These are phyloP conservation scores for Lachnellula suecica DNA, from an alignment of 2,329 filamentous ascomycete genomes.

Conservation along the genomic window DNA sequence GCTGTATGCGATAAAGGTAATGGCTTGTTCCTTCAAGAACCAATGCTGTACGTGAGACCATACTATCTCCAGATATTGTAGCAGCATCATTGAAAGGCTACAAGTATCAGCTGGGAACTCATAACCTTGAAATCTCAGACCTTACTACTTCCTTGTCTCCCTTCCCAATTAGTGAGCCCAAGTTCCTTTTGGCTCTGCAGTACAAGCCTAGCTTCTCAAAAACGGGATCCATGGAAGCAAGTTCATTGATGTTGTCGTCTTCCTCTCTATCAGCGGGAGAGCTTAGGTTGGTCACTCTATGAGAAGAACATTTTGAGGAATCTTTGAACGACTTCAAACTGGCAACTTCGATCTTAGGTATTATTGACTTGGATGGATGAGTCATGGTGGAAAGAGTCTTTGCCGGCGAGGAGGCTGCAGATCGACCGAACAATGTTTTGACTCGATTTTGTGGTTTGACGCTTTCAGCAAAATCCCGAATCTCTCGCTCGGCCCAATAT, in stretches of 20 bases:
- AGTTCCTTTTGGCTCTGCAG: conserved; percentile 24
- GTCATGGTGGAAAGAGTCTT: neutral
- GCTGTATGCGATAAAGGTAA: conserved; percentile 18
- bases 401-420: neutral
- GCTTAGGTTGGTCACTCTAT: neutral
- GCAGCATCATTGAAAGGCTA: conserved; percentile 1
- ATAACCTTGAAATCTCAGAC: neutral
- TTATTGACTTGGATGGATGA: neutral
- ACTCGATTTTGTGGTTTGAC: conserved; percentile 1
- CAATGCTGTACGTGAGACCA: conserved; percentile 22
- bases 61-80: conserved; percentile 1
- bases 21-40: conserved; percentile 24
- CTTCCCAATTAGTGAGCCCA: conserved; percentile 13
- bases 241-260: no score
- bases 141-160: conserved; percentile 15
- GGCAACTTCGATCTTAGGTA: conserved; percentile 7
- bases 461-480: conserved; percentile 11
- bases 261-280: no score
- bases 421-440: conserved; percentile 20
- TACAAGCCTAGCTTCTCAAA: conserved; percentile 18
- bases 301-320: neutral
- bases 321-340: neutral
- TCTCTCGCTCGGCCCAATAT: conserved; percentile 61
- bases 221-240: no score
- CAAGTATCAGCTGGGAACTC: neutral